phyloP scores from a whole-genome alignment of 139 green algal species.

The Micractinium conductrix region DNA sequence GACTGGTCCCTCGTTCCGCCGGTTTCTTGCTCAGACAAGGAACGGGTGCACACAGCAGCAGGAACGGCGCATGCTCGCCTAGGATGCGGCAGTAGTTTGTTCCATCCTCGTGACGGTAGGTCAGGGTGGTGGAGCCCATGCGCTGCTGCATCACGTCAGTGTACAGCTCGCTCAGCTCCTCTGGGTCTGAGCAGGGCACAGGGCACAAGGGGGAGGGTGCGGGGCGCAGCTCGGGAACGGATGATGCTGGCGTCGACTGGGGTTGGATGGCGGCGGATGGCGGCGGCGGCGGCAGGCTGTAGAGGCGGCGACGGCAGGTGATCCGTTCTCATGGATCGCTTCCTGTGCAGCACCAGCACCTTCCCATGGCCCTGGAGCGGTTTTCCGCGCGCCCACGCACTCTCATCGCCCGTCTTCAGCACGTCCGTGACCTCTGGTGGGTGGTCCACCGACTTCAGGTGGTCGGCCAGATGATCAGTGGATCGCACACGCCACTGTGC shows the following conservation, averaged over 20 bases:
- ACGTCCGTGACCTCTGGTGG: conserved; percentile 1
- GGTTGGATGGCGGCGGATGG: no score
- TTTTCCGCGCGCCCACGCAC: neutral
- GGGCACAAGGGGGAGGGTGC: no score
- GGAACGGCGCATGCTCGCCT: no score
- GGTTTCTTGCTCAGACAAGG: no score
- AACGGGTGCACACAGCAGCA: no score
- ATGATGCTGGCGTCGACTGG: neutral
- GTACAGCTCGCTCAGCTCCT: conserved; percentile 80
- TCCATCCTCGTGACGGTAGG: conserved; percentile 88
- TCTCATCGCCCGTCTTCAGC: conserved; percentile 32
- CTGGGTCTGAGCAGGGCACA: conserved; percentile 3
- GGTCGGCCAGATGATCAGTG: neutral
- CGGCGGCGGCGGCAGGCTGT: neutral
- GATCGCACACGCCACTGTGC: neutral
- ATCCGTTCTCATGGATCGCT: neutral
- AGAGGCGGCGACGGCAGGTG: neutral
- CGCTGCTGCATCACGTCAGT: conserved; percentile 80
- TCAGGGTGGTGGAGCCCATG: conserved; percentile 80
- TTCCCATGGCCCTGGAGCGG: neutral
- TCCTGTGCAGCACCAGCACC: neutral
- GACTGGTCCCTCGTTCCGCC: no score
- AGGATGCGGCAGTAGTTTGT: conserved; percentile 91
- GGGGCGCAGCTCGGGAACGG: no score
- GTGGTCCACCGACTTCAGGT: neutral